A percentile compares a stretch with the other conserved stretches of the same genome.
These are phyloP conservation scores for Salvia splendens DNA, from an alignment of 257 asterid species.

Conservation along the genomic window DNA sequence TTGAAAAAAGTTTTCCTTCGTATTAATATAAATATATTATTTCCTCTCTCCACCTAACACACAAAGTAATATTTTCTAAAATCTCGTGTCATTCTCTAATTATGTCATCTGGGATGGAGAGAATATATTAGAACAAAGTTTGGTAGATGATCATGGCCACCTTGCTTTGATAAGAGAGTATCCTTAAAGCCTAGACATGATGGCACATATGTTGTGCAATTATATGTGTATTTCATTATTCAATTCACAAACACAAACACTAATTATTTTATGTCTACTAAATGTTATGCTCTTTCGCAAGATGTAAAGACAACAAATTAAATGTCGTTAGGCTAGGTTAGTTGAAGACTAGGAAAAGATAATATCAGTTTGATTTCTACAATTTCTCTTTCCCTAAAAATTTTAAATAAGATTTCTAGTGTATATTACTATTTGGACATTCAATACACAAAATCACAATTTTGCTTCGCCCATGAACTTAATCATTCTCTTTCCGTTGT, in stretches of 20 bases:
- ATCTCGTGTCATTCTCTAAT: no score
- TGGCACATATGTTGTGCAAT: slow-evolving; percentile 25
- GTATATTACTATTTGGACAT: no score
- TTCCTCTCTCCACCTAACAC: no score
- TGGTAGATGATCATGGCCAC: slow-evolving; percentile 12
- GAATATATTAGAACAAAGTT: neutral
- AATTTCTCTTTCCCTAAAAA: neutral
- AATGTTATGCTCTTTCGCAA: neutral
- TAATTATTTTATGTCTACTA: slow-evolving; percentile 26
- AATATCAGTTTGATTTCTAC: neutral
- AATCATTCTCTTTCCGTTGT: no score
- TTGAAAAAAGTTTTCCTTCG: no score
- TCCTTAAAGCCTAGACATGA: slow-evolving; percentile 31
- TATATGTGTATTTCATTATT: neutral
- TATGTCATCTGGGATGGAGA: no score
- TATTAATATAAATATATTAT: no score
- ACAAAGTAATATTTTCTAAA: no score
- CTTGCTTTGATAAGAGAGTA: slow-evolving; percentile 5
- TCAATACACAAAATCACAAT: no score
- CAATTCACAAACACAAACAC: slow-evolving; percentile 25
- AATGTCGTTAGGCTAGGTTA: neutral
- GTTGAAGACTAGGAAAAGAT: neutral
- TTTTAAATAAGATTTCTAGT: no score
- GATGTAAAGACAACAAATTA: neutral
- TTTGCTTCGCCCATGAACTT: neutral